phyloP scores from a whole-genome alignment of 2,329 filamentous ascomycete genomes.

The Parastagonospora nodorum region DNA sequence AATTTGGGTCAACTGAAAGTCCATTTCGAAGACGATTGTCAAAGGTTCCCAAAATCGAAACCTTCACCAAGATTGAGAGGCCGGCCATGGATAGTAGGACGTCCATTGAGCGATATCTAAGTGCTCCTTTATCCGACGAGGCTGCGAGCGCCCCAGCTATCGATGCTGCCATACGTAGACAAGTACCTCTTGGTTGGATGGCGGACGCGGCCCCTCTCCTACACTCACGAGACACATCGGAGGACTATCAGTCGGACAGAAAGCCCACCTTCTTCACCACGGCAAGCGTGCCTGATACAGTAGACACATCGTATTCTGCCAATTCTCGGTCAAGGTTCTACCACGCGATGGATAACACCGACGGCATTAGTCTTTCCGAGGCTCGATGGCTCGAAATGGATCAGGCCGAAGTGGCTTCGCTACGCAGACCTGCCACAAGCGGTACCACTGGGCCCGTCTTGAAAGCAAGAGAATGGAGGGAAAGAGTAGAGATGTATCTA shows the following conservation, averaged over 20 bases:
- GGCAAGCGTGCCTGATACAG: constrained; percentile 24
- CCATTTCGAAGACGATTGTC: constrained; percentile 1
- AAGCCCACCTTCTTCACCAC: constrained; percentile 28
- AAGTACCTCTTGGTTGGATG: constrained; percentile 9
- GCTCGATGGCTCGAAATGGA: constrained; percentile 3
- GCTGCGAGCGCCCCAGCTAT: constrained; percentile 32
- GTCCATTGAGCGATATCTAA: constrained; percentile 34
- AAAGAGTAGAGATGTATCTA: constrained; percentile 18
- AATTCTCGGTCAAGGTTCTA: constrained; percentile 14
- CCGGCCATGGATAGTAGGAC: constrained; percentile 25
- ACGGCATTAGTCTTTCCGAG: constrained; percentile 3
- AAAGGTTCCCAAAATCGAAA: constrained; percentile 3
- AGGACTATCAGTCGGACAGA: constrained; percentile 29
- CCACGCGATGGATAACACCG: constrained; percentile 8
- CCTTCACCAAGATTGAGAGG: constrained; percentile 11
- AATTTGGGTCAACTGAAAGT: constrained; percentile 8
- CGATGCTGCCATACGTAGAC: constrained; percentile 24
- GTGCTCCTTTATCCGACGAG: constrained; percentile 31
- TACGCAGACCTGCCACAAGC: constrained; percentile 20
- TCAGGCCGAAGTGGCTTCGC: constrained; percentile 4
- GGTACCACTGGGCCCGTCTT: constrained; percentile 13
- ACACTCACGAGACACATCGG: constrained; percentile 27
- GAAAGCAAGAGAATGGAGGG: constrained; percentile 23
- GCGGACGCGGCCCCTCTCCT: not conserved
- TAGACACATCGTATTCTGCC: constrained; percentile 26